phyloP scores from a whole-genome alignment of 140 eudicot species.

The Ambrosia hybrid region DNA sequence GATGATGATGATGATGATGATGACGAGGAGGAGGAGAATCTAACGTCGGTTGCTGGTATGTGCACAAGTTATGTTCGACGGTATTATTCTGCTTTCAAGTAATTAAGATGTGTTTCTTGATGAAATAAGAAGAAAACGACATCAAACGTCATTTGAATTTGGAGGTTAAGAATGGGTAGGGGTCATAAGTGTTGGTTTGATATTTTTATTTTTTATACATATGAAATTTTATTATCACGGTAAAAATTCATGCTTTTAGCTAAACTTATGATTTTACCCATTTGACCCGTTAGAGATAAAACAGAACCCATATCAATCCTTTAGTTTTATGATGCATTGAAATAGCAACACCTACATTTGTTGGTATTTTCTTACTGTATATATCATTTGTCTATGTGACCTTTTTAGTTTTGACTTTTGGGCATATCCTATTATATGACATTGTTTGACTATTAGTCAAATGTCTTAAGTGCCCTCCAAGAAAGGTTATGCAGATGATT shows the following conservation, averaged over 20 bases:
- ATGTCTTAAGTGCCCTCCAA: too few species aligned
- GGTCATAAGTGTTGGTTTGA: background rate
- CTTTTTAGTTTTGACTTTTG: too few species aligned
- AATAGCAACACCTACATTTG: background rate
- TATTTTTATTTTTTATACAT: background rate
- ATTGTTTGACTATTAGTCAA: too few species aligned
- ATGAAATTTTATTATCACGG: too few species aligned
- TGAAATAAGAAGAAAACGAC: constrained; percentile 5
- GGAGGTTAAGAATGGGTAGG: background rate
- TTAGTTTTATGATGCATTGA: too few species aligned
- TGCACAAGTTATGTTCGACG: background rate
- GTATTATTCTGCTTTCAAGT: constrained; percentile 2
- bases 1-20: constrained; percentile 16
- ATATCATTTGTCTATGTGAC: too few species aligned
- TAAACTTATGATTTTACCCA: background rate
- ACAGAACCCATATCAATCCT: background rate
- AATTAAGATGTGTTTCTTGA: background rate
- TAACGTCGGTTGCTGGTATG: constrained; percentile 67
- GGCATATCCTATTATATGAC: too few species aligned
- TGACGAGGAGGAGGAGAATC: constrained; percentile 46
- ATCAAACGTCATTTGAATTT: background rate
- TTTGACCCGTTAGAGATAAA: constrained; percentile 4
- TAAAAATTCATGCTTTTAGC: too few species aligned
- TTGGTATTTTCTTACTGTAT: too few species aligned
- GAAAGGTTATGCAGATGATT: too few species aligned